Percentiles rank a stretch among this genome's conserved stretches.
phyloP scores from a whole-genome alignment of 345 rosid genomes.

The Moricandia arvensis region DNA sequence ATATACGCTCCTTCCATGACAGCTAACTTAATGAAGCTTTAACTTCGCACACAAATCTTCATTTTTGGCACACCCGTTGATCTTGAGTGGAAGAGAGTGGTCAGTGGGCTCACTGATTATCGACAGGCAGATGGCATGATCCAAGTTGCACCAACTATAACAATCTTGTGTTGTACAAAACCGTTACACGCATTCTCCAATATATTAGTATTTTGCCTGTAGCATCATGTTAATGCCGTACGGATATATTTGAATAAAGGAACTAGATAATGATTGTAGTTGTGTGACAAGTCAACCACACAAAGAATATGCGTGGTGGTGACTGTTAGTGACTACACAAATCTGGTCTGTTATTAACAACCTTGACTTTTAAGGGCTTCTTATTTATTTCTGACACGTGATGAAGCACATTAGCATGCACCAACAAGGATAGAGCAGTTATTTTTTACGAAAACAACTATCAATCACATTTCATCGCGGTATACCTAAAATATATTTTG shows the following conservation, averaged over 20 bases:
- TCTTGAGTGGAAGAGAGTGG: slow-evolving; percentile 22
- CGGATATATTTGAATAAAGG: no score
- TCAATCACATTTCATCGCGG: no score
- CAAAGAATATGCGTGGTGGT: background rate
- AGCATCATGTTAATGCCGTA: background rate
- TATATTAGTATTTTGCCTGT: background rate
- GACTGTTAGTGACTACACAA: slow-evolving; percentile 21
- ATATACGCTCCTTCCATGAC: slow-evolving; percentile 13
- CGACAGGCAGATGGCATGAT: background rate
- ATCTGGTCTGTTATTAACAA: slow-evolving; percentile 2
- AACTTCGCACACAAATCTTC: background rate
- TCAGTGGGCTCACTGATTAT: background rate
- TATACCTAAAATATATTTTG: no score
- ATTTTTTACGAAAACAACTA: no score
- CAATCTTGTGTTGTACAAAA: background rate
- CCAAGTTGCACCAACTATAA: background rate
- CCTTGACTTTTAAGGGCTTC: background rate
- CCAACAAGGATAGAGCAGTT: background rate
- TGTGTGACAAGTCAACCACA: slow-evolving; percentile 14
- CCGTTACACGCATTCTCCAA: background rate
- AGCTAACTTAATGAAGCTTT: background rate
- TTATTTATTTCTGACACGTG: background rate
- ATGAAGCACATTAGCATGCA: background rate
- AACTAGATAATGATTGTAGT: background rate
- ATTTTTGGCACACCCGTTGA: background rate